Base-by-base conservation (phyloP, 2,329 filamentous ascomycete genomes). In the Verruconis gallopava region DNA sequence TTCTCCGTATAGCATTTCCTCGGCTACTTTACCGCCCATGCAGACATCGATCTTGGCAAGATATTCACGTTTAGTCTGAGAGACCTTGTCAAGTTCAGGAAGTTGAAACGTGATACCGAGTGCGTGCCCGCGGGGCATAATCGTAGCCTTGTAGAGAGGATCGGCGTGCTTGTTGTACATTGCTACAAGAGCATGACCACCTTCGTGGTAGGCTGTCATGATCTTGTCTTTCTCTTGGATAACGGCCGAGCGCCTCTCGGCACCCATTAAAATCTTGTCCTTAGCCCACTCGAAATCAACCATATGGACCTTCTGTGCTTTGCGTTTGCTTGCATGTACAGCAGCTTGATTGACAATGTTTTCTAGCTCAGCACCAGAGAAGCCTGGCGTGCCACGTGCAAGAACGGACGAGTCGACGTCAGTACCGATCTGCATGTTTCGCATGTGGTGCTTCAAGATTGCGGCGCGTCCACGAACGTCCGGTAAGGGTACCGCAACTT, bases 261-360 rank as follows among this genome's bases (percentile, higher is more conserved):
- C 84, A 28, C 91, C 91, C 85, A 98, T 94, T 60, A 94, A 81
- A 42, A 98, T 84, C 65, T 91, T 91, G 67, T 98, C 91, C 64
- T 93, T 96, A 44, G 91, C 91, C 88, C 89, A 98, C 52, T 95
- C 88, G 49, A 96, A 79, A 55, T 96, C 86, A 22, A 72, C 63
- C 60, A 85, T 81, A 11, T 74, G 73, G 41, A 98, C 84, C 36
- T 79, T 73, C 45, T 69, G 69, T 30, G 81, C 74, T 63, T 88
- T 91, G 50, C 83, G 73, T 59, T 91, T 85, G 54, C 85, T 93
- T n/a, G 91, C 91, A 54, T 82, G 85, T 34, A 98, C 81, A 17
- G 91, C 91, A 21, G 91, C 91, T 58, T 95, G 85, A 62, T 98
- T 98, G 56, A 94, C 82, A 52, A 98, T 77, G 58, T 95, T 98